Conservation (phyloP, 139 green algal genomes). For the Picochlorum sp. region DNA sequence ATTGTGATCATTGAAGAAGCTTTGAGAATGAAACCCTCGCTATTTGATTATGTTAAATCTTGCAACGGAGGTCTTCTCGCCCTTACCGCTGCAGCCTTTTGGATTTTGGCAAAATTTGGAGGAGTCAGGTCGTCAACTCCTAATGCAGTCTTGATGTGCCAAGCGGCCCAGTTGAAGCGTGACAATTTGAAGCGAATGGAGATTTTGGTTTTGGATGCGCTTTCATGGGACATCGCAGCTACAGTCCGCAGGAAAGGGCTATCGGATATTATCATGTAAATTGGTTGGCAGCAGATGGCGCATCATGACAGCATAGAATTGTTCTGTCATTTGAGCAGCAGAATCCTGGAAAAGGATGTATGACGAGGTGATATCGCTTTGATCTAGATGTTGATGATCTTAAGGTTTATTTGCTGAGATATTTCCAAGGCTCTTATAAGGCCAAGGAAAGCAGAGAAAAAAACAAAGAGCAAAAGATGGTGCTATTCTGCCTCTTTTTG, state of each 20-base stretch:
- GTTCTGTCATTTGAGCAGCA: no score
- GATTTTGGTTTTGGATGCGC: background rate
- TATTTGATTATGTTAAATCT: background rate
- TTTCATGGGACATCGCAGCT: background rate
- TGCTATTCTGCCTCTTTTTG: no score
- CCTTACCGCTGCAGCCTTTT: background rate
- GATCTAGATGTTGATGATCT: no score
- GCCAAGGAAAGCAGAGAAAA: no score
- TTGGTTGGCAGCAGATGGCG: no score
- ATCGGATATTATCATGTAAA: no score
- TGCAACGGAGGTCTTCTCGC: background rate
- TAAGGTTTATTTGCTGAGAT: no score
- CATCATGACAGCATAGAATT: no score
- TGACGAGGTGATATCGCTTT: no score
- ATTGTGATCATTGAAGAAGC: slow-evolving; percentile 1
- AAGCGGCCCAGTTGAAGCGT: slow-evolving; percentile 27
- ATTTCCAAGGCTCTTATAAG: no score
- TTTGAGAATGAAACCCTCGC: background rate
- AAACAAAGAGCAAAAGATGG: no score
- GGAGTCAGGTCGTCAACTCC: slow-evolving; percentile 1
- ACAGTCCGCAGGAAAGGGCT: background rate
- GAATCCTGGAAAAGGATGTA: no score
- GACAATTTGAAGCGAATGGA: background rate
- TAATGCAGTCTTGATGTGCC: slow-evolving; percentile 9
- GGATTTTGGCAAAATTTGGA: background rate